These are phyloP conservation scores for Murraya paniculata DNA, from an alignment of 345 rosid species.

Conservation along the genomic window DNA sequence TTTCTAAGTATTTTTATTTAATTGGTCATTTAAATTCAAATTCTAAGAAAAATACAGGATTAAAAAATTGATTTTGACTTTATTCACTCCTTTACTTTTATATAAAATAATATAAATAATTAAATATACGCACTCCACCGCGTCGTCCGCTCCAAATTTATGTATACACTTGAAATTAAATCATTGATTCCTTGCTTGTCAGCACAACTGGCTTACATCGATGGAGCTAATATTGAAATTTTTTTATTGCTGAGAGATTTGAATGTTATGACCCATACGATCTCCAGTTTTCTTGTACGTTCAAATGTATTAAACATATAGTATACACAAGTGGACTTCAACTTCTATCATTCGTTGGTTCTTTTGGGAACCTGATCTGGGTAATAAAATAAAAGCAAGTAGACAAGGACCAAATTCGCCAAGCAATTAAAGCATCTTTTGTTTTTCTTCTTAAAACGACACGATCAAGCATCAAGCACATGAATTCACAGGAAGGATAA, in stretches of 20 bases:
- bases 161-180: too few species aligned
- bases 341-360: background rate
- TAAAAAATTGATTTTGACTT: too few species aligned
- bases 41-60: accelerated
- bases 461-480: constrained; percentile 1
- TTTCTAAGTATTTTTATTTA: too few species aligned
- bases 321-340: constrained; percentile 1
- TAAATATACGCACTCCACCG: too few species aligned
- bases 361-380: constrained; percentile 2
- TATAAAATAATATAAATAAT: too few species aligned
- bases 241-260: background rate
- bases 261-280: background rate
- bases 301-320: background rate
- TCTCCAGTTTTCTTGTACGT: background rate
- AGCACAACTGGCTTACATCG: too few species aligned
- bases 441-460: constrained; percentile 3
- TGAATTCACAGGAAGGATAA: background rate
- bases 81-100: too few species aligned
- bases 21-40: too few species aligned
- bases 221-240: too few species aligned
- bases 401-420: constrained; percentile 1
- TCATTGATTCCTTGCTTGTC: too few species aligned
- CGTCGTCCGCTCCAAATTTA: too few species aligned
- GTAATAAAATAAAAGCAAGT: background rate
- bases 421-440: background rate